phyloP scores from a whole-genome alignment of 352 stramenopile species.

The Globisporangium polare region DNA sequence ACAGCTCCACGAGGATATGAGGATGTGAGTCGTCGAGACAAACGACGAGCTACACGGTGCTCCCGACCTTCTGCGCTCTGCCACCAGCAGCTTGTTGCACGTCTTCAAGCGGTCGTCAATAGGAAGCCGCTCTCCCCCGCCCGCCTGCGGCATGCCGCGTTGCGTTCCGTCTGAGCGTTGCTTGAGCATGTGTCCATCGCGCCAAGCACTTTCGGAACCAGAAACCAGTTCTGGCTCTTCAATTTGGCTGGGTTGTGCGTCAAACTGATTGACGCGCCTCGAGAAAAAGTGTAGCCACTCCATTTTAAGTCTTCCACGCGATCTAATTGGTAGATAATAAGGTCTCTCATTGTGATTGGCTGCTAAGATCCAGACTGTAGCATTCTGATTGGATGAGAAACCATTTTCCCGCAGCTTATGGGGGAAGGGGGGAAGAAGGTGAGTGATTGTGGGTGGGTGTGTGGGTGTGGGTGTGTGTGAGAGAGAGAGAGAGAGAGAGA shows the following conservation, averaged over 20 bases:
- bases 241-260: not conserved
- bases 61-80: too few species aligned
- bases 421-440: not conserved
- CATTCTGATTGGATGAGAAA: not conserved
- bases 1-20: not conserved
- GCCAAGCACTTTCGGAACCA: not conserved
- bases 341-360: not conserved
- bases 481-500: constrained; percentile 7
- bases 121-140: too few species aligned
- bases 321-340: too few species aligned
- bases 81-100: too few species aligned
- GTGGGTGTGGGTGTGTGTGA: too few species aligned
- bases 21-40: not conserved
- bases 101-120: too few species aligned
- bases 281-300: constrained; percentile 2
- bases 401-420: too few species aligned
- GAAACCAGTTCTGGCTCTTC: not conserved
- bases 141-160: too few species aligned
- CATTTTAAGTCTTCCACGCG: not conserved
- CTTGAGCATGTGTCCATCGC: not conserved
- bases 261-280: not conserved
- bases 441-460: constrained; percentile 11
- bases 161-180: too few species aligned
- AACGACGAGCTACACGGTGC: not conserved
- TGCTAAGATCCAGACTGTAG: not conserved